Percentiles rank a stretch among this genome's conserved stretches.
Conservation (phyloP, 768 basidiomycete species). For the Mycena alexandri region DNA sequence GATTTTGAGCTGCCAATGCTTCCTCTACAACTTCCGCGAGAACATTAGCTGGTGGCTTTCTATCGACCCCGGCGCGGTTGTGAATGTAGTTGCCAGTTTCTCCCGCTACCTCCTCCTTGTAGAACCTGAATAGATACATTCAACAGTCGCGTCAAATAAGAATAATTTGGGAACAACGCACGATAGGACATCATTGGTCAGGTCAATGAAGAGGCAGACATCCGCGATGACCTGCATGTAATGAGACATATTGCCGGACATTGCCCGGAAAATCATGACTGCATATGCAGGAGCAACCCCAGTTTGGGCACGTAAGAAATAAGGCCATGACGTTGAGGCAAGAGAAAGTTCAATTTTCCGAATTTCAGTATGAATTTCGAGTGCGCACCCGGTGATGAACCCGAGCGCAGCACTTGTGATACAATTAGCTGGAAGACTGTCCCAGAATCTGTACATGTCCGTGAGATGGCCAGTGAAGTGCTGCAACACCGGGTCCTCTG, state of each 20-base stretch:
- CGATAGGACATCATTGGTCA: slow-evolving; percentile 28
- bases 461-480: slow-evolving; percentile 11
- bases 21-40: slow-evolving; percentile 16
- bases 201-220: slow-evolving; percentile 21
- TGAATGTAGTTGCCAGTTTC: slow-evolving; percentile 20
- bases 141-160: background rate
- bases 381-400: slow-evolving; percentile 21
- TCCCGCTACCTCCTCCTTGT: slow-evolving; percentile 19
- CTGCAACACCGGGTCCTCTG: slow-evolving; percentile 13
- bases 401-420: slow-evolving; percentile 21
- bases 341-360: slow-evolving; percentile 10
- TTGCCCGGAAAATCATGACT: slow-evolving; percentile 18
- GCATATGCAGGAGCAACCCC: slow-evolving; percentile 25
- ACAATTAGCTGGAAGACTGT: slow-evolving; percentile 18
- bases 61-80: slow-evolving; percentile 13
- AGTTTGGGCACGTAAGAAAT: slow-evolving; percentile 21
- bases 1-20: slow-evolving; percentile 12
- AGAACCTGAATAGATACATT: slow-evolving; percentile 16
- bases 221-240: slow-evolving; percentile 26
- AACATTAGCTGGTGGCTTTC: slow-evolving; percentile 4
- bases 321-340: slow-evolving; percentile 14
- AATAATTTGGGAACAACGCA: slow-evolving; percentile 8
- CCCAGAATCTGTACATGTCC: slow-evolving; percentile 19
- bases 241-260: slow-evolving; percentile 13
- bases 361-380: slow-evolving; percentile 19